Evolutionary conservation across 441 rosid genomes (phyloP).

Genomic region (Omphalea diandra): DNA sequence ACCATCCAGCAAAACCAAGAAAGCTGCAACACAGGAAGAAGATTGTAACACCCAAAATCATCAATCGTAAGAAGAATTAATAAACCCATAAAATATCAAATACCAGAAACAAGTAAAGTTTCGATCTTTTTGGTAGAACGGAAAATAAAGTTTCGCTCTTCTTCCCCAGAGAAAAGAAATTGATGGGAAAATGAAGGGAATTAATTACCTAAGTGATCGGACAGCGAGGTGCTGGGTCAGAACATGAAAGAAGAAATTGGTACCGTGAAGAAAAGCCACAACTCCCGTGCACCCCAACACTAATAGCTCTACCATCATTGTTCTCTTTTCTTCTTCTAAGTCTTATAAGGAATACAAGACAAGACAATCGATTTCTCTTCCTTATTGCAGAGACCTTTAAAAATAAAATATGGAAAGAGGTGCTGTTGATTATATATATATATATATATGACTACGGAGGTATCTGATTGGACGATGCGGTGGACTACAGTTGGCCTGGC

Average conservation of each 20-base stretch:
- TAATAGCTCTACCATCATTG: constrained; percentile 54
- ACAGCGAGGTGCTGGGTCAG: constrained; percentile 44
- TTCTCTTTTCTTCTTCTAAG: no score
- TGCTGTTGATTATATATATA: no score
- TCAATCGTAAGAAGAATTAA: background rate
- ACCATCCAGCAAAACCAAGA: no score
- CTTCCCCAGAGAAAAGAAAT: background rate
- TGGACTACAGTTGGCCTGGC: background rate
- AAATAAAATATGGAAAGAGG: background rate
- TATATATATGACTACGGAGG: background rate
- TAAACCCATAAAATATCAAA: background rate
- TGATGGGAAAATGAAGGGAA: background rate
- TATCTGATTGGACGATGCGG: background rate
- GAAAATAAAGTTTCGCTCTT: background rate
- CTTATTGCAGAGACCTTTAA: no score
- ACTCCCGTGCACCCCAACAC: constrained; percentile 53
- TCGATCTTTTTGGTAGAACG: background rate
- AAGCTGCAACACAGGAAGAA: no score
- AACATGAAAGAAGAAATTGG: constrained; percentile 58
- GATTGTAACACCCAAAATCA: no score
- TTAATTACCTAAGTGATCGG: constrained; percentile 50
- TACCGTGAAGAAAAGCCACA: constrained; percentile 63
- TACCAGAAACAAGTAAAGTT: background rate
- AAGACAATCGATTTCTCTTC: no score
- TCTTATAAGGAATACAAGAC: no score